Conservation (phyloP, 2,329 filamentous ascomycete genomes). For the Nothophoma quercina region DNA sequence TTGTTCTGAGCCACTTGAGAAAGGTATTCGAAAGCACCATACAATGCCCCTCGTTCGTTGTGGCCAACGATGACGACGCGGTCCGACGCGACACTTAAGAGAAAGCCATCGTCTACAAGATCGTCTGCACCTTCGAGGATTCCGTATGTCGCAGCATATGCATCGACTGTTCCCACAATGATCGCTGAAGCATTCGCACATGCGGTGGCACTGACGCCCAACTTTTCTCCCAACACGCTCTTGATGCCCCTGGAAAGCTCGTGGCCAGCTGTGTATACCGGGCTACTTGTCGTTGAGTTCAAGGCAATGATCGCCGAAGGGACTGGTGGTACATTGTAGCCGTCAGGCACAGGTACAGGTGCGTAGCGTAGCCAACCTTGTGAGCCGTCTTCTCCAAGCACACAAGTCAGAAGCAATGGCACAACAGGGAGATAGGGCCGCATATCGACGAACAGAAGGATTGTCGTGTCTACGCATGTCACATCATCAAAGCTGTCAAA, state of each 20-base stretch:
- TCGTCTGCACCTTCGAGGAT: slow-evolving; percentile 44
- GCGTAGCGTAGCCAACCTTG: slow-evolving; percentile 72
- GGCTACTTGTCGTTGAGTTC: slow-evolving; percentile 62
- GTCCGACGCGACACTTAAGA: slow-evolving; percentile 58
- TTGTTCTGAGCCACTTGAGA: slow-evolving; percentile 69
- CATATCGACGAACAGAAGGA: slow-evolving; percentile 17
- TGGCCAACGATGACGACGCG: slow-evolving; percentile 67
- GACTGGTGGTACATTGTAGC: slow-evolving; percentile 50
- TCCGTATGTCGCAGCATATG: slow-evolving; percentile 52
- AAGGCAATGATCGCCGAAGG: slow-evolving; percentile 62
- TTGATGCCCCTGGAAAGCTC: slow-evolving; percentile 66
- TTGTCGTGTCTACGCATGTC: too few relatives aligned
- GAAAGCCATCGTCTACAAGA: slow-evolving; percentile 68
- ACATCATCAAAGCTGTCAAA: too few relatives aligned
- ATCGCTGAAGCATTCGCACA: slow-evolving; percentile 46
- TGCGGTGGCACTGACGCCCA: slow-evolving; percentile 45
- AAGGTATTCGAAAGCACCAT: slow-evolving; percentile 74
- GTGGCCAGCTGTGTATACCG: slow-evolving; percentile 65
- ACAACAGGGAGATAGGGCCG: slow-evolving; percentile 11
- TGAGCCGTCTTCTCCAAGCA: slow-evolving; percentile 65
- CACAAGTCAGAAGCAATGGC: background rate
- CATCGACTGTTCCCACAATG: slow-evolving; percentile 59
- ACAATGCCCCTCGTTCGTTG: slow-evolving; percentile 72
- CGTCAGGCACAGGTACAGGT: slow-evolving; percentile 57
- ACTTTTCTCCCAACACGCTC: slow-evolving; percentile 62